A percentile compares a stretch with the other conserved stretches of the same genome.
These are phyloP conservation scores for Corinectria fuckeliana DNA, from an alignment of 2,329 filamentous ascomycete genomes.

Conservation along the genomic window DNA sequence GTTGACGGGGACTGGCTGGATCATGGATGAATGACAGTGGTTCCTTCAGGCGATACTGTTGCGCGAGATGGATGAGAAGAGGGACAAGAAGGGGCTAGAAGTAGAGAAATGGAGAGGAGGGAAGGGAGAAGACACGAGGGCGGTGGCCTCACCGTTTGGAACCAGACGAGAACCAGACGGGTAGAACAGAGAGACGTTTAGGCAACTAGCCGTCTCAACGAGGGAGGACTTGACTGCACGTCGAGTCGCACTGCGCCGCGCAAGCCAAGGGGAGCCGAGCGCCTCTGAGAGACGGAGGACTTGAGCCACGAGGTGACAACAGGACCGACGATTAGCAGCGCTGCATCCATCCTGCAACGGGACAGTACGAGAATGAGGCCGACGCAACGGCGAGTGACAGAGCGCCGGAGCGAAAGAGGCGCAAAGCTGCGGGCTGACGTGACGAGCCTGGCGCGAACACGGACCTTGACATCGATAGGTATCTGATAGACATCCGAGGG, in stretches of 20 bases:
- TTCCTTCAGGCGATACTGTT: not conserved
- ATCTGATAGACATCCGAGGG: not conserved
- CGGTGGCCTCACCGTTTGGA: not conserved
- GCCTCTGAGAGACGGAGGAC: not conserved
- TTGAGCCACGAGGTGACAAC: not conserved
- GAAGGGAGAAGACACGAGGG: no score
- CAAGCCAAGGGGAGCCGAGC: not conserved
- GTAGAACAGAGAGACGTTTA: not conserved
- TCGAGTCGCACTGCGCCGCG: not conserved
- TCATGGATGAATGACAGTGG: not conserved
- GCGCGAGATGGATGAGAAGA: not conserved
- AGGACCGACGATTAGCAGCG: not conserved
- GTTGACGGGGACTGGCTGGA: not conserved
- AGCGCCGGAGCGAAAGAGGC: not conserved
- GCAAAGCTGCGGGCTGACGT: conserved; percentile 3
- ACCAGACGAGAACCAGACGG: no score
- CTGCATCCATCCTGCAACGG: not conserved
- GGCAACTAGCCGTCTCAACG: not conserved
- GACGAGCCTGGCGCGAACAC: not conserved
- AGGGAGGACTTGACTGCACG: not conserved
- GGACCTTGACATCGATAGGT: not conserved
- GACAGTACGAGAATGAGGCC: not conserved
- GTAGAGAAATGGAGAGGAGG: not conserved
- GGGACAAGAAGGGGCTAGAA: not conserved
- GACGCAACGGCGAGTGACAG: not conserved